phyloP scores from a whole-genome alignment of 352 stramenopile species.

The Thalassiosira mediterranea region DNA sequence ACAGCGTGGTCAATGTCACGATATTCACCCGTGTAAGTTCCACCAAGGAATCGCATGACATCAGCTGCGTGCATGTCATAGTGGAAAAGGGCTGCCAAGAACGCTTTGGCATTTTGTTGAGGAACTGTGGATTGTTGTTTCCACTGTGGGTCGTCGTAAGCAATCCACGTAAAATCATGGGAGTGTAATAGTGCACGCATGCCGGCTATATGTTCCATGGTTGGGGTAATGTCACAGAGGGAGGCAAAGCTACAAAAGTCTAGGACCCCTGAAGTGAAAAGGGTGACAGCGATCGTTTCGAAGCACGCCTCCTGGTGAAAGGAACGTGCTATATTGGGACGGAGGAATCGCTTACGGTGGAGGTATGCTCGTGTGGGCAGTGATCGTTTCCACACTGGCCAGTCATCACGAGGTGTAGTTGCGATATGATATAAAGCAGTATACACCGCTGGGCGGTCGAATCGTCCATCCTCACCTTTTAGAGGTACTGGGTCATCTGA shows the following conservation, averaged over 20 bases:
- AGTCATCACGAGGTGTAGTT: not conserved
- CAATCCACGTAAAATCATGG: slow-evolving; percentile 16
- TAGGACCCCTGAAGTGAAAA: slow-evolving; percentile 9
- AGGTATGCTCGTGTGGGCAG: not conserved
- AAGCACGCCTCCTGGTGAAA: slow-evolving; percentile 22
- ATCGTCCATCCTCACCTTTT: not conserved
- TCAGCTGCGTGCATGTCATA: slow-evolving; percentile 10
- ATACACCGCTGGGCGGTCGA: not conserved
- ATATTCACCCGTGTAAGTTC: slow-evolving; percentile 16
- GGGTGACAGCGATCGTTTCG: slow-evolving; percentile 16
- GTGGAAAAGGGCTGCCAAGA: slow-evolving; percentile 20
- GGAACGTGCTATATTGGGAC: slow-evolving; percentile 5
- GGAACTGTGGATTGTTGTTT: slow-evolving; percentile 3
- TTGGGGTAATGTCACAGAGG: not conserved
- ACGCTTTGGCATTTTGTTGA: not conserved
- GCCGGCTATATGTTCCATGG: slow-evolving; percentile 9
- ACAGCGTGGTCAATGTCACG: slow-evolving; percentile 3
- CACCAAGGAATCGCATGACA: slow-evolving; percentile 10
- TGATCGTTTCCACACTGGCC: not conserved
- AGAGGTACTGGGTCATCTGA: not conserved
- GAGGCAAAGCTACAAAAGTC: not conserved
- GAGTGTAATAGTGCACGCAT: slow-evolving; percentile 2
- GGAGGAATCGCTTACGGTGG: not conserved
- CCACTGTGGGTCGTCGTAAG: slow-evolving; percentile 15
- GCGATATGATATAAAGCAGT: not conserved